phyloP scores from a whole-genome alignment of 352 stramenopile species.

The Hyaloperonospora arabidopsidis region DNA sequence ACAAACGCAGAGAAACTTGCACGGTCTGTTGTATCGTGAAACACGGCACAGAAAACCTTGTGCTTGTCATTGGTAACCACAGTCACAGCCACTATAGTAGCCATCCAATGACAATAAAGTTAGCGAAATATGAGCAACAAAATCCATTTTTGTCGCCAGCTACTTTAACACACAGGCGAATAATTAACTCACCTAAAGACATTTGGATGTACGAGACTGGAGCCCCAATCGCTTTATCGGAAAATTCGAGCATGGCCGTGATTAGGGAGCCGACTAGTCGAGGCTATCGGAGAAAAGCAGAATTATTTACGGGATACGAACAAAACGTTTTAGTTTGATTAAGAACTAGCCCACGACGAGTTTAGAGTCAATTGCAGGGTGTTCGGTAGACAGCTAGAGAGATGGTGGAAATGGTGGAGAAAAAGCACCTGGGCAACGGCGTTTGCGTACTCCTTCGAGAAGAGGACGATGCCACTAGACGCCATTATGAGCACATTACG shows the following conservation, averaged over 20 bases:
- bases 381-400: too few species aligned
- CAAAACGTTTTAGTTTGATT: too few species aligned
- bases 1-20: constrained; percentile 81
- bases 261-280: constrained; percentile 85
- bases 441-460: constrained; percentile 89
- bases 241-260: constrained; percentile 90
- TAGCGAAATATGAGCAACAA: too few species aligned
- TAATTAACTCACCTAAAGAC: constrained; percentile 40
- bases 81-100: constrained; percentile 69
- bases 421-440: constrained; percentile 61
- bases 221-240: constrained; percentile 79
- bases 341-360: too few species aligned
- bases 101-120: too few species aligned
- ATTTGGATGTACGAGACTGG: constrained; percentile 89
- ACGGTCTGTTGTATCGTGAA: constrained; percentile 80
- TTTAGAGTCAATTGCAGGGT: too few species aligned
- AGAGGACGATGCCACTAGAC: constrained; percentile 88
- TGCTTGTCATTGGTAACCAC: constrained; percentile 83
- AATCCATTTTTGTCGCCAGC: too few species aligned
- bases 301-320: background rate
- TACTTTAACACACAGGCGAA: too few species aligned
- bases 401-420: too few species aligned
- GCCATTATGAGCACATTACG: constrained; percentile 90
- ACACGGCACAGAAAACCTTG: constrained; percentile 89
- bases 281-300: constrained; percentile 33